Evolutionary conservation across 805 yeast species (phyloP), one percentile per base, ranked within the genome.

Genomic region (Suhomyces pyralidae): DNA sequence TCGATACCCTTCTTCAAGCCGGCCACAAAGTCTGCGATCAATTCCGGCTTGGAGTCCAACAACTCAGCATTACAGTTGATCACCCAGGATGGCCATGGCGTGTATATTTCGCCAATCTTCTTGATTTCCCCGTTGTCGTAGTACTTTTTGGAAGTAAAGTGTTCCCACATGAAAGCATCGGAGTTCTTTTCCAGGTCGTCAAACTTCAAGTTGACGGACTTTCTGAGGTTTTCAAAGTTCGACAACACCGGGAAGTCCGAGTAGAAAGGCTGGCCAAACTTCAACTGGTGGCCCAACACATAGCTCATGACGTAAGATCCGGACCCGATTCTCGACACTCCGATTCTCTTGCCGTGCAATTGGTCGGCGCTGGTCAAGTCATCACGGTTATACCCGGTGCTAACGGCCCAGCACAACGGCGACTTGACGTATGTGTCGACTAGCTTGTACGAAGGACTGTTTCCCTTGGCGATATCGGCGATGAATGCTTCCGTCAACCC

Each of bases 71-170:
- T 68, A 5, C 83, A 83, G 19, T 83, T 82, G 47, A 90, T 78
- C 14, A 90, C 92, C 97, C 97, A 91, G 2, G 96, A 88, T 9
- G 97, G 93, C 97, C 97, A 91, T 17, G 97, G 97, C 0, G 97
- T 91, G 70, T 87, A 88, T 52, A 91, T 90, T 58, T 88, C 89
- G 14, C 96, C 97, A 55, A 91, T 84, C 59, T 81, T 76, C 70
- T 87, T 89, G 70, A 92, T 85, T 61, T 90, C 97, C 19, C 82
- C 80, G 51, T 72, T 79, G 62, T 89, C 97, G 67, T 88, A 90
- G 72, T 88, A 91, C 65, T 82, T 83, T 65, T 91, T 91, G 32
- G 92, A 83, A 1, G 97, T 91, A 74, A 91, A 91, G 69, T 88
- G 81, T 64, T 91, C 97, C 97, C 97, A 91, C 96, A 92, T 88